Evolutionary conservation across 2,329 filamentous ascomycete species (phyloP).

Genomic region (Tolypocladium ovalisporum): DNA sequence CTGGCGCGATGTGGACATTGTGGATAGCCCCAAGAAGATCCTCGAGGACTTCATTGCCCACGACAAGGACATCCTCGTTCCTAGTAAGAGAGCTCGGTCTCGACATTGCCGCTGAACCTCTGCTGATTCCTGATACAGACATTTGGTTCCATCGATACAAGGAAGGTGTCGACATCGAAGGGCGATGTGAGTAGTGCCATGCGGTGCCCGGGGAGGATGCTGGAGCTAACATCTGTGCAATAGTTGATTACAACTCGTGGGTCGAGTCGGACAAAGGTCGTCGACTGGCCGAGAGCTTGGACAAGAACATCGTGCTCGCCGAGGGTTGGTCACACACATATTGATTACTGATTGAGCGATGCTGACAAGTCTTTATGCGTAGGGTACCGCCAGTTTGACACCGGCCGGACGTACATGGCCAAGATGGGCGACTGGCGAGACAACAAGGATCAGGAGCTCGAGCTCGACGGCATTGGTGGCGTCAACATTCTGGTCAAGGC

Average conservation of each 20-base stretch:
- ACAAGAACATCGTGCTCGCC: slow-evolving; percentile 74
- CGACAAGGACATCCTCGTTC: slow-evolving; percentile 84
- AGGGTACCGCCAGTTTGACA: slow-evolving; percentile 91
- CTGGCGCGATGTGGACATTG: slow-evolving; percentile 95
- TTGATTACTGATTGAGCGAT: not conserved
- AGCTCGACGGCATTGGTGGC: slow-evolving; percentile 90
- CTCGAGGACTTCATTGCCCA: slow-evolving; percentile 94
- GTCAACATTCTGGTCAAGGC: slow-evolving; percentile 98
- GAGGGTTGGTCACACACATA: slow-evolving; percentile 51
- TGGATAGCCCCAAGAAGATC: slow-evolving; percentile 77
- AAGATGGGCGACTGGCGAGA: slow-evolving; percentile 84
- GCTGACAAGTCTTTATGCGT: slow-evolving; percentile 10
- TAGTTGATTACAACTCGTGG: slow-evolving; percentile 99
- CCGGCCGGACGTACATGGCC: slow-evolving; percentile 82
- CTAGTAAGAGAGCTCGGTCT: slow-evolving; percentile 55
- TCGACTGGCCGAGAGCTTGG: slow-evolving; percentile 59
- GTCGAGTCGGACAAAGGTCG: slow-evolving; percentile 80
- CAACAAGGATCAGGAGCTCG: slow-evolving; percentile 84
- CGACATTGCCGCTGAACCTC: not conserved
- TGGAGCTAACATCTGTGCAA: slow-evolving; percentile 5
- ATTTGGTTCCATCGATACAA: slow-evolving; percentile 94
- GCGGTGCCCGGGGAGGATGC: not conserved
- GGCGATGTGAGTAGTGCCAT: slow-evolving; percentile 60
- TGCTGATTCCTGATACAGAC: slow-evolving; percentile 42
- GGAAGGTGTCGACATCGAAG: slow-evolving; percentile 78